phyloP scores from a whole-genome alignment of 2,329 filamentous ascomycete species.

The Pseudocercospora musae region DNA sequence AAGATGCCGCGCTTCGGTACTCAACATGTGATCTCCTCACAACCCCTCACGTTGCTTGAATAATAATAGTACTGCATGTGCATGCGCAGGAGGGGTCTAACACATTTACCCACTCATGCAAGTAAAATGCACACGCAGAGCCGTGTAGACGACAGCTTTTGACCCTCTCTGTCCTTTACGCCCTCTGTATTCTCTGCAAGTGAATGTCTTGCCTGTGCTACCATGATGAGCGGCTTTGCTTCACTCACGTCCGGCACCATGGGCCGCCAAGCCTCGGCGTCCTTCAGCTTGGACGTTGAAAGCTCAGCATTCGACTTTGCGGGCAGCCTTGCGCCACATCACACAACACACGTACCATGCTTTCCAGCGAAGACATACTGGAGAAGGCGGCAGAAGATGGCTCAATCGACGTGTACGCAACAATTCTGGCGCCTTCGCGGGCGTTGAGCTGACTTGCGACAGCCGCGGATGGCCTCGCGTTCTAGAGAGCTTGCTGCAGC shows the following conservation, averaged over 20 bases:
- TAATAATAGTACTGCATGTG: neutral
- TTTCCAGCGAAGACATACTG: conserved; percentile 49
- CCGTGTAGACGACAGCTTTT: neutral
- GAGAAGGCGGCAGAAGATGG: conserved; percentile 57
- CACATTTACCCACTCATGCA: conserved; percentile 2
- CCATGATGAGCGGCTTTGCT: neutral
- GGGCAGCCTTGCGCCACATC: conserved; percentile 21
- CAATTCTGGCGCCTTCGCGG: conserved; percentile 24
- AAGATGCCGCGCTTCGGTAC: neutral
- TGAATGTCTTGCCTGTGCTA: neutral
- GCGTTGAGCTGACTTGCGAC: conserved; percentile 25
- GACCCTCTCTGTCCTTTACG: neutral
- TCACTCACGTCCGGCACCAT: neutral
- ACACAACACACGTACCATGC: conserved; percentile 22
- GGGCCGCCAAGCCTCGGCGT: neutral
- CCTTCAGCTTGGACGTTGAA: neutral
- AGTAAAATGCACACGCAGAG: neutral
- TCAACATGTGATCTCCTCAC: neutral
- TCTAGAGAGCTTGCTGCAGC: conserved; percentile 61
- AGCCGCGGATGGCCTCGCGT: conserved; percentile 69
- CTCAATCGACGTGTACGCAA: conserved; percentile 53
- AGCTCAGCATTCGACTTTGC: neutral
- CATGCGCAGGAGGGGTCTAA: neutral
- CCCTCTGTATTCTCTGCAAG: too few species aligned
- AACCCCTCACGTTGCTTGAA: neutral